Percentiles rank a stretch among this genome's conserved stretches.
Conservation (phyloP, 2,329 filamentous ascomycete genomes). For the Fusarium citri region DNA sequence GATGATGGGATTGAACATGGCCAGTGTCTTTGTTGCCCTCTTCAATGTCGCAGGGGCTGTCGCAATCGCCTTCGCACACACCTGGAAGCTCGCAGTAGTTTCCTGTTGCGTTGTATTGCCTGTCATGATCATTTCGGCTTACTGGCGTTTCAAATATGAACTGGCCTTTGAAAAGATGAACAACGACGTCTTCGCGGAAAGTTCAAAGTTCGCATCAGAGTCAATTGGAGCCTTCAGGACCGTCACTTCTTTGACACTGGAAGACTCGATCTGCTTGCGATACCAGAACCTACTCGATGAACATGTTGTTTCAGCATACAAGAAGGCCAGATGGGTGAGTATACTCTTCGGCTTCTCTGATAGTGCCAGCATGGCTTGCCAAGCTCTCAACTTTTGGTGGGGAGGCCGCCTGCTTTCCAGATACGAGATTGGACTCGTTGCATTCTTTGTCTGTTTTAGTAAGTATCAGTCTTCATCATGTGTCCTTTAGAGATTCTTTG, state of each 20-base stretch:
- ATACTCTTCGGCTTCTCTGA: conserved; percentile 77
- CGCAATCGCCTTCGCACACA: conserved; percentile 75
- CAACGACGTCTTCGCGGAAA: conserved; percentile 74
- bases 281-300: conserved; percentile 69
- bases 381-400: conserved; percentile 76
- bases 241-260: conserved; percentile 76
- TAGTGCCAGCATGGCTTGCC: conserved; percentile 70
- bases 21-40: conserved; percentile 70
- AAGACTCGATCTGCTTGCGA: conserved; percentile 70
- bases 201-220: conserved; percentile 80
- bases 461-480: neutral
- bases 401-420: conserved; percentile 68
- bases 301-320: conserved; percentile 70
- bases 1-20: conserved; percentile 72
- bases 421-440: conserved; percentile 59
- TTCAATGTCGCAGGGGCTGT: conserved; percentile 75
- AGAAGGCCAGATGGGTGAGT: conserved; percentile 70
- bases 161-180: conserved; percentile 77
- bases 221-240: conserved; percentile 80
- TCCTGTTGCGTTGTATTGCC: conserved; percentile 70
- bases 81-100: conserved; percentile 81
- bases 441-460: conserved; percentile 69
- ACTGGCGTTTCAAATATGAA: conserved; percentile 67
- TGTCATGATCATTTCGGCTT: conserved; percentile 60
- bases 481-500: neutral